Conservation (phyloP, 192 early-diverging fungal genomes). For the Coemansia sp. region DNA sequence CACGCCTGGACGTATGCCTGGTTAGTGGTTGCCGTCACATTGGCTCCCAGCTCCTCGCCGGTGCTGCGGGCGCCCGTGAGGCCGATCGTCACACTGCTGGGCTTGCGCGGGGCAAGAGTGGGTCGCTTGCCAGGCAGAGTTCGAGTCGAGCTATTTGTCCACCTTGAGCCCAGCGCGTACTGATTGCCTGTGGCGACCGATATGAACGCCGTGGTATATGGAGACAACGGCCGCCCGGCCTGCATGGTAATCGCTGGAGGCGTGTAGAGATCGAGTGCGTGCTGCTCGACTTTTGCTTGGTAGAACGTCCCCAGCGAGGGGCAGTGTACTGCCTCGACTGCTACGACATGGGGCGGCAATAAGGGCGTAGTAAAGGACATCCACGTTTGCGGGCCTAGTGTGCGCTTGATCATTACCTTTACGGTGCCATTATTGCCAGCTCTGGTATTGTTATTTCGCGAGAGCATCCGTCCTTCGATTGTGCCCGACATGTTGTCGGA, state of each 20-base stretch:
- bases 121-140: neutral
- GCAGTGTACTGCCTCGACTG: constrained; percentile 61
- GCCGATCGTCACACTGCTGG: constrained; percentile 31
- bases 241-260: constrained; percentile 72
- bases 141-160: constrained; percentile 26
- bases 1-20: constrained; percentile 22
- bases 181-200: constrained; percentile 73
- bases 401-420: constrained; percentile 75
- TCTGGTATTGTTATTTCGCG: constrained; percentile 66
- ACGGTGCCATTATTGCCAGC: constrained; percentile 70
- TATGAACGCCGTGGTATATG: constrained; percentile 69
- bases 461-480: constrained; percentile 65
- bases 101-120: neutral
- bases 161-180: constrained; percentile 38
- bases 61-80: constrained; percentile 10
- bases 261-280: constrained; percentile 56
- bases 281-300: constrained; percentile 47
- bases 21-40: constrained; percentile 15
- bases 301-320: constrained; percentile 13
- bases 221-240: constrained; percentile 66
- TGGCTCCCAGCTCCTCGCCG: constrained; percentile 10
- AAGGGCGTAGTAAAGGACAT: constrained; percentile 62
- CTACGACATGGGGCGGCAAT: constrained; percentile 59
- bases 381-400: constrained; percentile 57
- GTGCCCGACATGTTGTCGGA: constrained; percentile 55